Percentiles rank a stretch among this genome's conserved stretches.
Evolutionary conservation across 225 moss, liverwort and hornwort genomes (phyloP).

Genomic region (Pseudisothecium myosuroides): DNA sequence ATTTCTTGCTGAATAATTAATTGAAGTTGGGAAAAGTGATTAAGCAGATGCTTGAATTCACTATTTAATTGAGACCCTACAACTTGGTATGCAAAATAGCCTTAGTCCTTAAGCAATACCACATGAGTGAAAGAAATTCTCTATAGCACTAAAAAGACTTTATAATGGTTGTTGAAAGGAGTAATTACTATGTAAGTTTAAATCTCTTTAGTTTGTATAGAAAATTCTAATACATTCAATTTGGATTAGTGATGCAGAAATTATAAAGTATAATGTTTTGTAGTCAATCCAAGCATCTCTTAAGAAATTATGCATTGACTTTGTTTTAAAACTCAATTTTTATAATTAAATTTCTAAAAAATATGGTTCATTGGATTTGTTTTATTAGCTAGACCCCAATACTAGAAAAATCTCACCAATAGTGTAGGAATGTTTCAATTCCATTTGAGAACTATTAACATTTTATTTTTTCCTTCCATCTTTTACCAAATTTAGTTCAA

Average conservation of each 20-base stretch:
- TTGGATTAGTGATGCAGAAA: not conserved
- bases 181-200: not conserved
- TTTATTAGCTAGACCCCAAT: not conserved
- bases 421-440: not conserved
- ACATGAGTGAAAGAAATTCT: not conserved
- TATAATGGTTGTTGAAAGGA: not conserved
- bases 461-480: not conserved
- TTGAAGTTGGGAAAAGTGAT: not conserved
- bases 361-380: not conserved
- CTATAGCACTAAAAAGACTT: too few relatives aligned
- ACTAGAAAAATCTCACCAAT: not conserved
- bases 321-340: not conserved
- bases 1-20: not conserved
- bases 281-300: rapidly evolving
- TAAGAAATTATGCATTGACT: rapidly evolving
- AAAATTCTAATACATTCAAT: not conserved
- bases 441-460: not conserved
- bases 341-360: not conserved
- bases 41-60: not conserved
- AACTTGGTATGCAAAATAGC: not conserved
- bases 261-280: not conserved
- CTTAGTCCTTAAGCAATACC: not conserved
- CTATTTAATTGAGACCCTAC: not conserved
- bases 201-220: not conserved
- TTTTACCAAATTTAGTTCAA: not conserved